Evolutionary conservation across 768 basidiomycete genomes (phyloP), one percentile per base, ranked within the genome.

Genomic region (Brasilioporus rufonigricans): DNA sequence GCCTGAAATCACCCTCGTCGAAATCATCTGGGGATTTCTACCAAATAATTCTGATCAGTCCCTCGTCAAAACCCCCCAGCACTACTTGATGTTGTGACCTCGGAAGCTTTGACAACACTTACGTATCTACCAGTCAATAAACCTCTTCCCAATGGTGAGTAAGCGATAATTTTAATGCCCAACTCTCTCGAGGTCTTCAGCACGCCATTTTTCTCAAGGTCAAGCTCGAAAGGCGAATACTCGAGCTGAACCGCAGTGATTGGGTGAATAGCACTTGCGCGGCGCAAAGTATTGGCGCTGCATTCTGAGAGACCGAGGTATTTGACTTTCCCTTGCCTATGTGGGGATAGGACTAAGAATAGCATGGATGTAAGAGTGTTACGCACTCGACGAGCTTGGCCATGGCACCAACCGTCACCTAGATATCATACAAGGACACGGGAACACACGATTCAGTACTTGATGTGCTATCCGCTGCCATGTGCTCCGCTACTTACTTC

Each of bases 221-320:
- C 76, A 9, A 81, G 69, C 4, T 71, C 73, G 60, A 81, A 79
- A 1, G 80, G 75, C 0, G 78, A 79, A 58, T 80, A 82, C 54
- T 82, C 80, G 29, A 80, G 70, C 64, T 82, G 77, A 11, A 82
- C 64, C 0, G 77, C 76, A 1, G 78, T 53, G 29, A 82, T 80
- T 8, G 79, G 79, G 48, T 82, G 81, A 11, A 82, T 64, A 9
- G 76, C 74, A 36, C 74, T 75, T 12, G 81, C 82, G 16, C 82
- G 76, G 24, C 80, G 76, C 24, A 84, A 70, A 2, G 79, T 77
- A 4, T 55, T 52, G 1, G 76, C 71, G 3, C 78, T 78, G 52
- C 74, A 68, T 61, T 84, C 83, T 21, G 80, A 82, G 40, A 84
- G 74, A 1, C 83, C 81, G 11, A 84, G 59, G 62, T 80, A 74